Evolutionary conservation across 768 basidiomycete species (phyloP).

Genomic region (Polyporus arcularius): DNA sequence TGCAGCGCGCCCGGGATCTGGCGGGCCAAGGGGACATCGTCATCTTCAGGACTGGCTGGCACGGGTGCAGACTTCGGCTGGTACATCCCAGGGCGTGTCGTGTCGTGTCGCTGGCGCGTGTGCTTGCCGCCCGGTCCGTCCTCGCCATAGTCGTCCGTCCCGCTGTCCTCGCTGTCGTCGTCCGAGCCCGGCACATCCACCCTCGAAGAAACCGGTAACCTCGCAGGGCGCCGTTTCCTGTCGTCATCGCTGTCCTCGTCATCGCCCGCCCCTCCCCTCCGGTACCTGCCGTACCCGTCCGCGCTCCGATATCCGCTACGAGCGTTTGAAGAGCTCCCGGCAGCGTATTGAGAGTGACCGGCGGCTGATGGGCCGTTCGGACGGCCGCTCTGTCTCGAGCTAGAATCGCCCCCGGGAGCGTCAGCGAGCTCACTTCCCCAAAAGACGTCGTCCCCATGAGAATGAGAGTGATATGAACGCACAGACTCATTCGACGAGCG

Average conservation of each 20-base stretch:
- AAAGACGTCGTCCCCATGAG: constrained; percentile 6
- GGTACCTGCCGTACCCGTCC: constrained; percentile 18
- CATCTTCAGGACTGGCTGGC: constrained; percentile 40
- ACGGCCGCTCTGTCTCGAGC: constrained; percentile 4
- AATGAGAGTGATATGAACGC: neutral
- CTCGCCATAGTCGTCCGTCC: constrained; percentile 37
- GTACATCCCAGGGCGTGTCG: constrained; percentile 18
- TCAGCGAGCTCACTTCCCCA: constrained; percentile 4
- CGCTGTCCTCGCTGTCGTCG: constrained; percentile 45
- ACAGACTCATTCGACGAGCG: neutral
- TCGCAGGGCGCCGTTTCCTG: constrained; percentile 28
- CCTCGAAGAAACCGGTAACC: constrained; percentile 27
- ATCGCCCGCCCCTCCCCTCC: constrained; percentile 27
- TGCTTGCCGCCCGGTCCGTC: neutral
- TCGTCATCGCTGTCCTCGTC: constrained; percentile 37
- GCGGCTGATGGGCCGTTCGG: constrained; percentile 11
- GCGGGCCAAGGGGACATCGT: constrained; percentile 83
- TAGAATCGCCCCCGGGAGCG: constrained; percentile 6
- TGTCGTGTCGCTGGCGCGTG: constrained; percentile 9
- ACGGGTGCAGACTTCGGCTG: constrained; percentile 22
- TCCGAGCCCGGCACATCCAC: constrained; percentile 3
- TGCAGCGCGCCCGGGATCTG: constrained; percentile 80
- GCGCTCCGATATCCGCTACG: constrained; percentile 29
- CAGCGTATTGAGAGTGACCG: neutral
- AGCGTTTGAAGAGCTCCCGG: constrained; percentile 13